phyloP scores from a whole-genome alignment of 2,329 filamentous ascomycete genomes.

The Talaromyces sp. region DNA sequence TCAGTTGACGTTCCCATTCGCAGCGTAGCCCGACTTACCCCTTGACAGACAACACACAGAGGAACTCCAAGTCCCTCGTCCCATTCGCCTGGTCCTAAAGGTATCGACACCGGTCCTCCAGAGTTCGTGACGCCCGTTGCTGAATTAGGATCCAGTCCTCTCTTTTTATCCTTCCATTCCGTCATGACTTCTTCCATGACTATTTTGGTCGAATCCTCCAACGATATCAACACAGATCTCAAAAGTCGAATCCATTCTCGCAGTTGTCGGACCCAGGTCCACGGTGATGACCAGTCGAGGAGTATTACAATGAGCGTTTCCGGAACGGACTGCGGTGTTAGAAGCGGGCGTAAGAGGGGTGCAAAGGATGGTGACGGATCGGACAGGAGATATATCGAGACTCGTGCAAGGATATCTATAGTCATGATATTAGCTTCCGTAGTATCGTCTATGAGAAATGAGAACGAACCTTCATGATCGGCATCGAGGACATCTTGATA shows the following conservation, averaged over 20 bases:
- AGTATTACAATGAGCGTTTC: slow-evolving; percentile 86
- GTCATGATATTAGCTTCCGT: not conserved
- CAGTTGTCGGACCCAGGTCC: slow-evolving; percentile 85
- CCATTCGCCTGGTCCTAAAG: slow-evolving; percentile 86
- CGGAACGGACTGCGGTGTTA: slow-evolving; percentile 78
- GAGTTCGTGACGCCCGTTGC: slow-evolving; percentile 52
- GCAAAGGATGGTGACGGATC: slow-evolving; percentile 79
- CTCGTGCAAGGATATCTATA: slow-evolving; percentile 79
- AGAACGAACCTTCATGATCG: slow-evolving; percentile 74
- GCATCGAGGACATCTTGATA: slow-evolving; percentile 93
- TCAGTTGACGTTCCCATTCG: not conserved
- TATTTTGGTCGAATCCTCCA: slow-evolving; percentile 72
- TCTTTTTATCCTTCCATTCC: slow-evolving; percentile 72
- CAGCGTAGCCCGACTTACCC: slow-evolving; percentile 54
- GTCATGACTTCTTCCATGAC: slow-evolving; percentile 84
- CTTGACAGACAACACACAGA: slow-evolving; percentile 92
- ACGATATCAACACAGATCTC: slow-evolving; percentile 68
- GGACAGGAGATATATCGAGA: slow-evolving; percentile 85
- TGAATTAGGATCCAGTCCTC: slow-evolving; percentile 54
- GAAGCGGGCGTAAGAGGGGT: slow-evolving; percentile 75
- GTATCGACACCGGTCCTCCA: slow-evolving; percentile 68
- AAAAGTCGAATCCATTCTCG: slow-evolving; percentile 86
- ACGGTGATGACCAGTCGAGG: slow-evolving; percentile 93
- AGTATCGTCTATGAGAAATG: too few relatives aligned
- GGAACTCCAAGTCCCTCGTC: slow-evolving; percentile 83